Base-by-base conservation (phyloP, 305 asterid species). In the Rubia balearica region DNA sequence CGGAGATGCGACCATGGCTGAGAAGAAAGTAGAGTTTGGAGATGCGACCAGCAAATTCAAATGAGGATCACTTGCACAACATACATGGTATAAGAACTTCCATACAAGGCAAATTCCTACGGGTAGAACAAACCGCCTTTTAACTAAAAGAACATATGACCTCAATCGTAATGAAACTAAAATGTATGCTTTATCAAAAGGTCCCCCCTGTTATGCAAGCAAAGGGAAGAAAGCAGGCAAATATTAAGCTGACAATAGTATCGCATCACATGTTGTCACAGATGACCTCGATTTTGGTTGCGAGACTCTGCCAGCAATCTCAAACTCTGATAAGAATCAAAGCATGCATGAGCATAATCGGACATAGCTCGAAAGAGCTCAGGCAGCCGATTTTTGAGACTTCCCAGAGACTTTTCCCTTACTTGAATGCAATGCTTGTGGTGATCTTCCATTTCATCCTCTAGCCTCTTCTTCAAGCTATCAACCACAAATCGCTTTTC, bases 301-400 rank as follows among this genome's bases (percentile, higher is more conserved):
- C 83, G 92, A 0, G 84, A 74, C 21, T 77, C 81, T n/a, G 84
- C 46, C 17, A 89, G 72, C 73, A 73, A 13, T 74, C 96, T 83
- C 78, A 94, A 74, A 38, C 87, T 79, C 73, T 84, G 85, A 68
- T 88, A 89, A 16, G 96, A 84, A 36, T 85, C 85, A 3, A 55
- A 82, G 72, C 95, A 88, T 0, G 88, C 88, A 22, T 76, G 84
- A 17, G 99, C 72, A 40, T 89, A 91, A 65, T 88, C 96, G 0
- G 89, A 72, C 69, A 91, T 80, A 9, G 96, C 98, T 9, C 98
- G 82, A 73, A 89, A 94, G 21, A 94, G 90, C 81, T 91, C 97
- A 1, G 98, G 99, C 86, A 94, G 62, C 63, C 94, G 83, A 53
- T 86, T 85, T 70, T 88, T 91, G 55, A 94, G 80, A 74, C 78